Conservation (phyloP, 2,329 filamentous ascomycete genomes). For the Diaporthe longicolla region DNA sequence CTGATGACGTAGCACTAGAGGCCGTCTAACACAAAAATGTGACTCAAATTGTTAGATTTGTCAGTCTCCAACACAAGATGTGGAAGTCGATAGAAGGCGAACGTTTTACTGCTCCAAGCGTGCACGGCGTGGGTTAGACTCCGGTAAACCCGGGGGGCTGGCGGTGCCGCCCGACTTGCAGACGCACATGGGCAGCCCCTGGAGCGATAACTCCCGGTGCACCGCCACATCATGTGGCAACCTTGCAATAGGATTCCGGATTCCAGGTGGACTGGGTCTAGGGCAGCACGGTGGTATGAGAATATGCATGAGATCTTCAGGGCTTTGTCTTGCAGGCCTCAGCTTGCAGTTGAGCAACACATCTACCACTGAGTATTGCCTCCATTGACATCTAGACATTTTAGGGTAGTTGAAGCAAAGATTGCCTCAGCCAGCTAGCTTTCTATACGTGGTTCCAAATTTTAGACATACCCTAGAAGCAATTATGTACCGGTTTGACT, state of each 20-base stretch:
- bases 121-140: neutral
- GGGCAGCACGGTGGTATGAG: neutral
- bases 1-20: constrained; percentile 31
- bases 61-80: constrained; percentile 7
- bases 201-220: constrained; percentile 16
- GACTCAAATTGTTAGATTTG: constrained; percentile 28
- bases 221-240: constrained; percentile 36
- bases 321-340: constrained; percentile 14
- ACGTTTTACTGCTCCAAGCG: constrained; percentile 12
- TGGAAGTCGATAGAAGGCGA: constrained; percentile 25
- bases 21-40: constrained; percentile 6
- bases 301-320: neutral
- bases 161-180: constrained; percentile 34
- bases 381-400: neutral
- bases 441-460: neutral
- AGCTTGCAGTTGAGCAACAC: constrained; percentile 8
- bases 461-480: neutral
- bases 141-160: constrained; percentile 16
- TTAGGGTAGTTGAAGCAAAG: neutral
- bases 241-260: constrained; percentile 3
- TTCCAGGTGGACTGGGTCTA: constrained; percentile 8
- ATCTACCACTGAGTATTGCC: neutral
- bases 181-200: constrained; percentile 25
- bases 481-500: neutral
- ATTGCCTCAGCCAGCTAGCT: neutral